phyloP scores from a whole-genome alignment of 805 yeast species.

The Hanseniaspora lachancei region DNA sequence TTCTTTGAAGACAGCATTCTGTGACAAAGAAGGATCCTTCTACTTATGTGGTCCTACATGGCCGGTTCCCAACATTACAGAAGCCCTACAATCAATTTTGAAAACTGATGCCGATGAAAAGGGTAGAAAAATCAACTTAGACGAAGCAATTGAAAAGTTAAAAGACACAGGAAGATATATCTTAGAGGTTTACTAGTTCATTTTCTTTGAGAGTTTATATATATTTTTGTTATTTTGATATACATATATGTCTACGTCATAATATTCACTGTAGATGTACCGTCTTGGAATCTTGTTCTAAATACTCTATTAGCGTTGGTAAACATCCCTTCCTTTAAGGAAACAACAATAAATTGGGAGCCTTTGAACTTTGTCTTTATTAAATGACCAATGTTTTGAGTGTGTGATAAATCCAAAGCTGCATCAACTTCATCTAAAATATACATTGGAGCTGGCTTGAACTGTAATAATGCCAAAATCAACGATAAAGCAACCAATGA shows the following conservation, averaged over 20 bases:
- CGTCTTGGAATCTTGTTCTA: slow-evolving; percentile 89
- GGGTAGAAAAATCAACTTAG: slow-evolving; percentile 58
- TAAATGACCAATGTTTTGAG: slow-evolving; percentile 93
- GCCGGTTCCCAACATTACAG: slow-evolving; percentile 96
- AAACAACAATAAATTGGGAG: slow-evolving; percentile 90
- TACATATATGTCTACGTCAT: slow-evolving; percentile 25
- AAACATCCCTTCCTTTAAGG: slow-evolving; percentile 96
- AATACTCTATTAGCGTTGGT: slow-evolving; percentile 91
- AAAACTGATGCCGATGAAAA: slow-evolving; percentile 52
- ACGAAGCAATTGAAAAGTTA: slow-evolving; percentile 77
- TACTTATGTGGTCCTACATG: slow-evolving; percentile 97
- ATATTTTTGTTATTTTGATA: background rate
- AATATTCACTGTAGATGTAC: slow-evolving; percentile 80
- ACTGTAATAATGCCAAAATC: slow-evolving; percentile 81
- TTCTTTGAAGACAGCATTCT: slow-evolving; percentile 67
- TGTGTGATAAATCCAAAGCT: slow-evolving; percentile 89
- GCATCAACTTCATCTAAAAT: slow-evolving; percentile 97
- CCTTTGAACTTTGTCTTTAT: slow-evolving; percentile 92
- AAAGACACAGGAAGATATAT: slow-evolving; percentile 87
- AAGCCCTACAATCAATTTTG: slow-evolving; percentile 73
- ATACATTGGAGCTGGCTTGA: slow-evolving; percentile 97
- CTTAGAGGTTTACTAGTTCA: slow-evolving; percentile 67
- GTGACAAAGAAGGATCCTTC: slow-evolving; percentile 69
- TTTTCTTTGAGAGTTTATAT: too few species aligned
- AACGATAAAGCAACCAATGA: slow-evolving; percentile 85